These are phyloP conservation scores for Nakaseomyces nivariensis DNA, from an alignment of 1,139 yeast species.

Conservation along the genomic window DNA sequence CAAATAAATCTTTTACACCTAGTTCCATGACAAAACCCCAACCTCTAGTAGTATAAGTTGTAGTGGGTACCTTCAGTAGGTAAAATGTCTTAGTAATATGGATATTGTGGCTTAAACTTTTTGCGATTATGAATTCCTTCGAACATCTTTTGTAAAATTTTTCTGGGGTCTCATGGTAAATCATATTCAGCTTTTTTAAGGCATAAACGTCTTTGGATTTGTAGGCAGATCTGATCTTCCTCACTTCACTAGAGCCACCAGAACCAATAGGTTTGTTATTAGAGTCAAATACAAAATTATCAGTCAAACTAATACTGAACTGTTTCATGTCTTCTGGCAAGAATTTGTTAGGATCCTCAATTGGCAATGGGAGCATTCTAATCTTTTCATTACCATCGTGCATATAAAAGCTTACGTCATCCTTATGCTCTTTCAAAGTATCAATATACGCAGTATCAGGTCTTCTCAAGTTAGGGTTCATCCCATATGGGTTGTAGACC, in stretches of 20 bases:
- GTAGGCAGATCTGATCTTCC: conserved; percentile 39
- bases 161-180: conserved; percentile 51
- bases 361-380: conserved; percentile 52
- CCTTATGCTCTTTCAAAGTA: conserved; percentile 7
- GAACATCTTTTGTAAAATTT: conserved; percentile 58
- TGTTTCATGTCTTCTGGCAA: conserved; percentile 49
- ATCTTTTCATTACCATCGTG: conserved; percentile 32
- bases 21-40: conserved; percentile 71
- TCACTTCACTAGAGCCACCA: conserved; percentile 67
- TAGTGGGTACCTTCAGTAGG: conserved; percentile 48
- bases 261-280: conserved; percentile 46
- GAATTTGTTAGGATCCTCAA: conserved; percentile 57
- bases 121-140: conserved; percentile 55
- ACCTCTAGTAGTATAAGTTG: conserved; percentile 47
- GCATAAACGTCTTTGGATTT: conserved; percentile 39
- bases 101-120: conserved; percentile 39
- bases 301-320: conserved; percentile 44
- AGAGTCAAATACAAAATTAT: conserved; percentile 44
- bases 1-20: conserved; percentile 62
- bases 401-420: conserved; percentile 22
- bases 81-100: conserved; percentile 53
- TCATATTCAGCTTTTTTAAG: conserved; percentile 54
- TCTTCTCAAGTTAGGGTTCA: conserved; percentile 15
- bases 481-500: conserved; percentile 29
- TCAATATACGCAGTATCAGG: conserved; percentile 12